Conservation (phyloP, 2,329 filamentous ascomycete species). For the Alternaria longipes region DNA sequence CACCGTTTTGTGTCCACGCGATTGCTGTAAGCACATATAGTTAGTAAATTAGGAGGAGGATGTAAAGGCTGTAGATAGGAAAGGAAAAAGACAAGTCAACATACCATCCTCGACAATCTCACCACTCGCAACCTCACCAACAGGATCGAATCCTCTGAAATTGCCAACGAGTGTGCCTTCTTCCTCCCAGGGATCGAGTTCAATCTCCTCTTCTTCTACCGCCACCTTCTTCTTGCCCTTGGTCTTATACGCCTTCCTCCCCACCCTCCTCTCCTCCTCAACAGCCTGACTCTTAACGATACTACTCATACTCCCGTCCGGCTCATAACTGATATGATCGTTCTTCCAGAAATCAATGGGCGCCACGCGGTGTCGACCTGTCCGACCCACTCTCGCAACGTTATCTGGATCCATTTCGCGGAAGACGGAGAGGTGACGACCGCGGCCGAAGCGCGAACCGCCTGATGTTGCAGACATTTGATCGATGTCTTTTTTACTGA, state of each 20-base stretch:
- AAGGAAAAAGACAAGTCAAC: slow-evolving; percentile 14
- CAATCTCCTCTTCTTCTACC: slow-evolving; percentile 62
- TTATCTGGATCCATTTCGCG: slow-evolving; percentile 46
- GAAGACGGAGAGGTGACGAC: slow-evolving; percentile 48
- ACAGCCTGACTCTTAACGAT: slow-evolving; percentile 78
- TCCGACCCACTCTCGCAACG: slow-evolving; percentile 60
- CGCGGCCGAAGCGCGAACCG: slow-evolving; percentile 43
- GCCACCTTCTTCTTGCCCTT: slow-evolving; percentile 46
- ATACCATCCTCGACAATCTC: slow-evolving; percentile 58
- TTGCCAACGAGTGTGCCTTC: slow-evolving; percentile 71
- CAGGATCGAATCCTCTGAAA: slow-evolving; percentile 70
- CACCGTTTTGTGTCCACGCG: slow-evolving; percentile 66
- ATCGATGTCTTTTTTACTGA: slow-evolving; percentile 45
- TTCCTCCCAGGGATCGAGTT: slow-evolving; percentile 75
- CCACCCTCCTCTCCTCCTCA: slow-evolving; percentile 45
- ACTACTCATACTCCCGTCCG: slow-evolving; percentile 74
- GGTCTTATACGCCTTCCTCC: slow-evolving; percentile 37
- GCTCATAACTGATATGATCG: slow-evolving; percentile 77
- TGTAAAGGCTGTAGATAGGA: background rate
- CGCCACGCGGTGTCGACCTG: slow-evolving; percentile 78
- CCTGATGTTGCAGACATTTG: slow-evolving; percentile 46
- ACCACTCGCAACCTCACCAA: slow-evolving; percentile 65
- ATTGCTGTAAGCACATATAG: slow-evolving; percentile 58
- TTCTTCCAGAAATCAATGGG: slow-evolving; percentile 89
- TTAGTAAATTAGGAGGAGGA: slow-evolving; percentile 22